A percentile compares a stretch with the other conserved stretches of the same genome.
These are phyloP conservation scores for Stereum hirsutum DNA, from an alignment of 1,284 basidiomycete genomes.

Conservation along the genomic window DNA sequence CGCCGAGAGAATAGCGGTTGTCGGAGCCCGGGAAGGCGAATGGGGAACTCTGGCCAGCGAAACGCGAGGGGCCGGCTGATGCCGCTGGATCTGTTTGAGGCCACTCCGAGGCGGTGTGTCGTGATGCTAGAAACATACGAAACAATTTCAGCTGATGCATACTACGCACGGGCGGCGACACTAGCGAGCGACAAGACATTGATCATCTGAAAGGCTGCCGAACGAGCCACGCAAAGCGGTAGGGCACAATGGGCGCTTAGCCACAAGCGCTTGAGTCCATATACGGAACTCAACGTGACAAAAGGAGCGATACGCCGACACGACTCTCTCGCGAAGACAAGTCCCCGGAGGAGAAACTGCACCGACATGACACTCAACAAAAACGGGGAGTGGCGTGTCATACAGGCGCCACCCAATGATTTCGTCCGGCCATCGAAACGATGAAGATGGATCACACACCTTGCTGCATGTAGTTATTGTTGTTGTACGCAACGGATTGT, in stretches of 20 bases:
- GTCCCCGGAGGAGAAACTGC: too few species aligned
- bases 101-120: constrained; percentile 14
- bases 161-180: too few species aligned
- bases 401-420: background rate
- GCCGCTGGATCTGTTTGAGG: constrained; percentile 10
- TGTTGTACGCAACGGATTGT: constrained; percentile 39
- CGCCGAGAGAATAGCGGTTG: background rate
- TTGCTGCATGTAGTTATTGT: constrained; percentile 37
- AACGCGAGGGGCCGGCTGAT: constrained; percentile 13
- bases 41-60: constrained; percentile 16
- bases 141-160: background rate
- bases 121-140: constrained; percentile 4
- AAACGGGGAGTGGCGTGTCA: background rate
- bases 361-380: background rate
- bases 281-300: too few species aligned
- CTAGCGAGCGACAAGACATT: too few species aligned
- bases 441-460: constrained; percentile 27
- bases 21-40: background rate
- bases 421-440: background rate
- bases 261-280: too few species aligned
- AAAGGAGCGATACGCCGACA: too few species aligned
- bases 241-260: too few species aligned
- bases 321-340: too few species aligned
- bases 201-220: too few species aligned
- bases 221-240: too few species aligned